Evolutionary conservation across 208 protist species (phyloP).

Genomic region (Trypanosoma cruzi): DNA sequence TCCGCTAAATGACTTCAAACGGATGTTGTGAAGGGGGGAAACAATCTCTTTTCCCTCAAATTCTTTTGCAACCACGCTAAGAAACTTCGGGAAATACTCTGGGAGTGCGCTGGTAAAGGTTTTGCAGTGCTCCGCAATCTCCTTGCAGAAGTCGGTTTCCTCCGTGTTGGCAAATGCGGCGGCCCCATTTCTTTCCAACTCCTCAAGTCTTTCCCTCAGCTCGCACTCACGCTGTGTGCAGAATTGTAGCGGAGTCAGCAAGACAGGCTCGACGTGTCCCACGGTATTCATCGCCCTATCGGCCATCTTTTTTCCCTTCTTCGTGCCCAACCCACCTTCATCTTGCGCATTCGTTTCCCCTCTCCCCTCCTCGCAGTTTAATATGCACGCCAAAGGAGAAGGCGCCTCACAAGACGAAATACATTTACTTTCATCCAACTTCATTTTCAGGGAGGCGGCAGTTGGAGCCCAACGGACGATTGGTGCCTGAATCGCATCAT

Average conservation of each 20-base stretch:
- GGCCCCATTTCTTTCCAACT: constrained; percentile 20
- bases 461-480: constrained; percentile 67
- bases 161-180: background rate
- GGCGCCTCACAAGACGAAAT: background rate
- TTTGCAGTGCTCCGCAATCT: constrained; percentile 44
- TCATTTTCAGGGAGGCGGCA: background rate
- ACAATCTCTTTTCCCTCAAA: constrained; percentile 30
- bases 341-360: background rate
- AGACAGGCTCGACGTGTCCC: background rate
- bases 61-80: constrained; percentile 40
- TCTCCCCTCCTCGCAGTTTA: background rate
- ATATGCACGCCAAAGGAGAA: background rate
- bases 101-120: constrained; percentile 30
- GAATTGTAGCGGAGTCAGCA: constrained; percentile 33
- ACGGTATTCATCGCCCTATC: no score
- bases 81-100: constrained; percentile 34
- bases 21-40: constrained; percentile 33
- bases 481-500: constrained; percentile 27
- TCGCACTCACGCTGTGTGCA: constrained; percentile 41
- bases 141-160: constrained; percentile 43
- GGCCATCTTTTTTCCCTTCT: background rate
- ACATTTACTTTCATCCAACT: background rate
- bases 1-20: constrained; percentile 40
- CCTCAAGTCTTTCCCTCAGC: constrained; percentile 31
- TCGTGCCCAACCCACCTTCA: background rate